Base-by-base conservation (phyloP, 73 alveolate genomes). In the Effrenium voratum region DNA sequence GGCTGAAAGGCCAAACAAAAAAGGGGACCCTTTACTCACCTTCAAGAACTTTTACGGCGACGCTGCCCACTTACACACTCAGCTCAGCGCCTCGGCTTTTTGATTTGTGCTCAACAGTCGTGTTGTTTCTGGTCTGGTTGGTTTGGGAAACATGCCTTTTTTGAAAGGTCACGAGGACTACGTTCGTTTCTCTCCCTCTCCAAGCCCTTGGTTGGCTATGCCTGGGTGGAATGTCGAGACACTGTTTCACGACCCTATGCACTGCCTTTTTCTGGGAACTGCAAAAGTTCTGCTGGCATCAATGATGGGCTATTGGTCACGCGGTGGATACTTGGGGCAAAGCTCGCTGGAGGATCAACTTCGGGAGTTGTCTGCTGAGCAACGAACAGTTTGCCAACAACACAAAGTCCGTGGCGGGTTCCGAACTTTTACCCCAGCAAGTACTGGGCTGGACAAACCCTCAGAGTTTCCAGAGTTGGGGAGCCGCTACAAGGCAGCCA, bases 1-100 rank as follows among this genome's bases (percentile, higher is more conserved):
- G 22, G 87, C 87, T 13, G 87, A 76, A 28, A 43, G 87, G 3
- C 59, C 87, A 32, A 76, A 76, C 87, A 76, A 76, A 44, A 8
- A 76, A 24, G 87, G 87, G 5, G 87, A 76, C 41, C 87, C 87
- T 5, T 19, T 44, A 22, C 34, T 76, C 30, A 19, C 38, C 60
- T 76, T 76, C 87, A 76, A 76, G 38, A 76, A 76, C 87, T 76
- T 76, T 41, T 76, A 5, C 36, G 52, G 19, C 34, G 46, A 30
- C 15, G 87, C 87, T 16, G 87, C 87, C 38, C 59, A 76, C 43
- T 15, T 13, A 26, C 13, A 41, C 40, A 76, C 63, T 8, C n/a
- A 41, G 55, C 41, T 76, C 19, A 22, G 60, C 41, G n/a, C n/a
- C n/a, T n/a, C n/a, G n/a, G n/a, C n/a, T n/a, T n/a, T n/a, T n/a